Percentiles rank a stretch among this genome's conserved stretches.
phyloP scores from a whole-genome alignment of 2,329 filamentous ascomycete species.

The Diaporthe citriasiana region DNA sequence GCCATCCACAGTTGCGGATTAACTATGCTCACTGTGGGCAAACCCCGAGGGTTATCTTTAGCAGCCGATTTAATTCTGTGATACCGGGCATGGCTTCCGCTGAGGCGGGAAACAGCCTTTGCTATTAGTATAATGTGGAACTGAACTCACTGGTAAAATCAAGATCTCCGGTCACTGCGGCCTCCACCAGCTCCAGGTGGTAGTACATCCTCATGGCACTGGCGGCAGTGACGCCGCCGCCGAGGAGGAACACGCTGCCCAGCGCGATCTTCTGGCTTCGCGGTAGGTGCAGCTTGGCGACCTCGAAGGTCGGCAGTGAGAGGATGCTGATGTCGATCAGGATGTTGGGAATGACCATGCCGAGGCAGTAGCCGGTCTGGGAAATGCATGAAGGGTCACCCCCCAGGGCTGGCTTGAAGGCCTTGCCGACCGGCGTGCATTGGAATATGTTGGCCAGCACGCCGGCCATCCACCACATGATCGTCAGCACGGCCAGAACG shows the following conservation, averaged over 20 bases:
- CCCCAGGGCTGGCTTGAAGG: background rate
- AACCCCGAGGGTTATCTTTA: background rate
- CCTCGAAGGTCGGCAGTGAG: constrained; percentile 26
- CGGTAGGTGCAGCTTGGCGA: constrained; percentile 23
- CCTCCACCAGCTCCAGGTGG: constrained; percentile 15
- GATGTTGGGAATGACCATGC: constrained; percentile 24
- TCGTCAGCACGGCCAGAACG: constrained; percentile 8
- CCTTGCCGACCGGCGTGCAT: constrained; percentile 17
- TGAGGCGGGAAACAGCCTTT: background rate
- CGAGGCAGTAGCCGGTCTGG: constrained; percentile 1
- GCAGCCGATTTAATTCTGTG: background rate
- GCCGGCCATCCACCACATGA: background rate
- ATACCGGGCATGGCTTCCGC: no score
- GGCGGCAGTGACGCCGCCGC: background rate
- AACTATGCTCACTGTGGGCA: background rate
- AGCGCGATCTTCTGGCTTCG: constrained; percentile 11
- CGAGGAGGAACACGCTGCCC: constrained; percentile 27
- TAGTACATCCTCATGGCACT: constrained; percentile 26
- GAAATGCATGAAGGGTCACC: background rate
- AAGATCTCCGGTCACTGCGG: background rate
- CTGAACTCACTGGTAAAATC: constrained; percentile 8
- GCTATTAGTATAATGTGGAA: no score
- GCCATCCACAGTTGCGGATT: constrained; percentile 11
- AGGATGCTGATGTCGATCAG: constrained; percentile 32
- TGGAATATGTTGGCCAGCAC: constrained; percentile 18